Percentiles rank a stretch among this genome's conserved stretches.
Evolutionary conservation across 306 rosid genomes (phyloP).

Genomic region (Mimosa bimucronata): DNA sequence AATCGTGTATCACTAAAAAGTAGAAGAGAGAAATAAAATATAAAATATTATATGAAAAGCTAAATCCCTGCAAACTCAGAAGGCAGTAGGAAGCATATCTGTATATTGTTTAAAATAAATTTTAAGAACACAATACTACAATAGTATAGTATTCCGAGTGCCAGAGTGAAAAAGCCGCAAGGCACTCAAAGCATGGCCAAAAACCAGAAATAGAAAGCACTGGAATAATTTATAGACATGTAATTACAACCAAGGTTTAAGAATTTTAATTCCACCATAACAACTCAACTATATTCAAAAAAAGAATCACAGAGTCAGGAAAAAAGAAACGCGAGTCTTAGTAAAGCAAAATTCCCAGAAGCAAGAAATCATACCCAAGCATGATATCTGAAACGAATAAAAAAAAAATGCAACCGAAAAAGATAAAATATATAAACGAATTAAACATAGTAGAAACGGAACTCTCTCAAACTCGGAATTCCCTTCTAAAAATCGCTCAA

Average conservation of each 20-base stretch:
- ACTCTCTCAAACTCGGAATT: constrained; percentile 2
- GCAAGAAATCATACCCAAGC: constrained; percentile 15
- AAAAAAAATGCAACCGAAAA: neutral
- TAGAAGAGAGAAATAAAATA: constrained; percentile 18
- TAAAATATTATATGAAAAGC: constrained; percentile 10
- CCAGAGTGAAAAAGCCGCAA: constrained; percentile 24
- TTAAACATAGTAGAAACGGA: neutral
- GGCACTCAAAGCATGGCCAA: constrained; percentile 32
- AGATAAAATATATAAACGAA: neutral
- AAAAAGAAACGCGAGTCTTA: neutral
- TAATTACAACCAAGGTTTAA: constrained; percentile 40
- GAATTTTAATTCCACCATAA: constrained; percentile 33
- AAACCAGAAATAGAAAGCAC: constrained; percentile 29
- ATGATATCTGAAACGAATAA: neutral
- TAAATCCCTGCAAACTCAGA: constrained; percentile 16
- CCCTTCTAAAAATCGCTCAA: neutral
- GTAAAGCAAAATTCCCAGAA: neutral
- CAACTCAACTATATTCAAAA: constrained; percentile 35
- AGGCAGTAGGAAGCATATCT: constrained; percentile 26
- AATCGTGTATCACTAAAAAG: constrained; percentile 22
- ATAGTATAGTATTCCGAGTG: constrained; percentile 22
- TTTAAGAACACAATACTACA: neutral
- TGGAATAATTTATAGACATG: constrained; percentile 29
- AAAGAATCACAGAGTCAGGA: constrained; percentile 13
- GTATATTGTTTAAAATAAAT: constrained; percentile 34